Base-by-base conservation (phyloP, 805 yeast species). In the Saccharomyces jurei region DNA sequence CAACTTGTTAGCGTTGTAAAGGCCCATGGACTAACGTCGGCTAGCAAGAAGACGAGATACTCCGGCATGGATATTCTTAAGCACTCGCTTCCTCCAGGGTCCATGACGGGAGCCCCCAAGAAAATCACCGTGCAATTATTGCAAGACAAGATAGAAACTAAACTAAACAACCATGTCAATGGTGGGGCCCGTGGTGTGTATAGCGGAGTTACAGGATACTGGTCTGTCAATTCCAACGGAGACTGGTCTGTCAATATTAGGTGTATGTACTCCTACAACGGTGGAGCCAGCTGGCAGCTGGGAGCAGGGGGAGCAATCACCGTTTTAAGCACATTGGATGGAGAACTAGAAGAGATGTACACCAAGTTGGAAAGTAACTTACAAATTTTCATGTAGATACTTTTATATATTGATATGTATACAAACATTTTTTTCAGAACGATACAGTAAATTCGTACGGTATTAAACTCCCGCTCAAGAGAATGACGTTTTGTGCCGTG, bases 281-380 rank as follows among this genome's bases (percentile, higher is more conserved):
- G 77, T 13, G 71, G 72, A 2, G 64, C 67, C 8, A 64, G 72
- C 5, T 94, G 96, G 96, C 76, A 89, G 58, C 81, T 92, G 53
- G 99, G 99, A 1, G 99, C 99, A 6, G 99, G 99, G 14, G 99
- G 99, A 3, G 99, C 98, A 17, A 83, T 94, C 48, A 94, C 98
- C 0, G 91, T 90, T 2, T 74, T 94, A 56, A 89, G 97, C 66
- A 82, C 88, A 27, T 74, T 77, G n/a, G 81, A 81, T 26, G 92
- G 85, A 2, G 99, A 94, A 69, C 88, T 94, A 86, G 90, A 89
- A 30, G 99, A 94, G 67, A 86, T 94, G 96, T 69, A 77, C 49
- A 73, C 86, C 11, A 94, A 94, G 69, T 72, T 94, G 31, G 82
- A 83, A 41, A 84, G 92, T 67, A 95, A 92, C 9, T 68, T 89